A percentile compares a stretch with the other conserved stretches of the same genome.
phyloP scores from a whole-genome alignment of 768 basidiomycete genomes.

The Phylloporus sp. region DNA sequence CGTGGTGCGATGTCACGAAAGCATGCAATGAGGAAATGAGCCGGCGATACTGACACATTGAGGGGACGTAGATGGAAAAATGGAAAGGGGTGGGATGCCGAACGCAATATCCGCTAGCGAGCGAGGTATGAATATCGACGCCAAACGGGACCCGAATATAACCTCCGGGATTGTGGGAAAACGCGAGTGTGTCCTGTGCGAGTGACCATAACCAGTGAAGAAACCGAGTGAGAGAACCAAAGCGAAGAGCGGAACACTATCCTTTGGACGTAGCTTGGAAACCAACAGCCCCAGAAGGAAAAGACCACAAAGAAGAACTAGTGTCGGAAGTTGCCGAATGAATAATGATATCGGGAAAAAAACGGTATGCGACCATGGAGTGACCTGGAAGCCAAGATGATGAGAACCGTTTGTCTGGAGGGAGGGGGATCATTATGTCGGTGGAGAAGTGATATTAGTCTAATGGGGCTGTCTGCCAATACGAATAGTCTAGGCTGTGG shows the following conservation, averaged over 20 bases:
- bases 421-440: constrained; percentile 26
- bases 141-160: constrained; percentile 31
- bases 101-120: constrained; percentile 29
- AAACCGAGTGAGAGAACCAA: constrained; percentile 29
- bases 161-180: constrained; percentile 15
- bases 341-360: constrained; percentile 41
- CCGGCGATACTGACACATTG: constrained; percentile 43
- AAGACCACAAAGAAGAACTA: constrained; percentile 26
- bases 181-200: constrained; percentile 35
- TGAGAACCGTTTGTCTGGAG: constrained; percentile 1
- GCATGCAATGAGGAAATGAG: constrained; percentile 37
- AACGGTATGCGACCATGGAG: constrained; percentile 24
- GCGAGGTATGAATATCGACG: constrained; percentile 48
- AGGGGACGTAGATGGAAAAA: constrained; percentile 26
- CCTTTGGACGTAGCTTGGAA: constrained; percentile 24
- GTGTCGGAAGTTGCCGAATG: constrained; percentile 37
- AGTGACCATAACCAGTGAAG: constrained; percentile 34
- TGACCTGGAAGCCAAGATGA: constrained; percentile 19
- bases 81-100: constrained; percentile 19
- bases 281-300: constrained; percentile 32
- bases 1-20: constrained; percentile 39
- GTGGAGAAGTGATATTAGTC: constrained; percentile 34
- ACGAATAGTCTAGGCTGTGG: constrained; percentile 37
- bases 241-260: constrained; percentile 30
- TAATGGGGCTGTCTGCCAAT: constrained; percentile 33